Percentiles rank a stretch among this genome's conserved stretches.
Conservation (phyloP, 2,329 filamentous ascomycete species). For the Metarhizium humberi region DNA sequence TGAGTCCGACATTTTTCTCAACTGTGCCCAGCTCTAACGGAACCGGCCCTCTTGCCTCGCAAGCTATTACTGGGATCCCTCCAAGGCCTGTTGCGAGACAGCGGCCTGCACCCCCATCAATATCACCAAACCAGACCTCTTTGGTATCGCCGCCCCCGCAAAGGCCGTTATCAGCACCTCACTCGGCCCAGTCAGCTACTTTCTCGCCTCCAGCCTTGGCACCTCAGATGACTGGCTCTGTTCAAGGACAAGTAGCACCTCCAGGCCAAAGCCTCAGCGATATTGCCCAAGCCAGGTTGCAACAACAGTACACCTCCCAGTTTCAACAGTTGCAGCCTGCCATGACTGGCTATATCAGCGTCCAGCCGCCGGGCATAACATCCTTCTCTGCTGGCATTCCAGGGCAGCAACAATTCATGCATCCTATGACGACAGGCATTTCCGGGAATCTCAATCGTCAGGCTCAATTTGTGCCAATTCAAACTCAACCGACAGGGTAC, state of each 20-base stretch:
- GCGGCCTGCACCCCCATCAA: slow-evolving; percentile 61
- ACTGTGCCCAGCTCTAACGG: slow-evolving; percentile 31
- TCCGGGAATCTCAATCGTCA: slow-evolving; percentile 25
- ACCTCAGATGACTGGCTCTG: slow-evolving; percentile 70
- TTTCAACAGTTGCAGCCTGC: slow-evolving; percentile 33
- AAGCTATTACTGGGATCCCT: slow-evolving; percentile 13
- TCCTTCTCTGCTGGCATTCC: slow-evolving; percentile 25
- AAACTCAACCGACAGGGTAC: slow-evolving; percentile 58
- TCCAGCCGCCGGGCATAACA: slow-evolving; percentile 27
- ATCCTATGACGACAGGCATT: slow-evolving; percentile 40
- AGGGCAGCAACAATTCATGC: slow-evolving; percentile 27
- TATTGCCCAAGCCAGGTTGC: slow-evolving; percentile 55
- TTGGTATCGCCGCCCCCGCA: slow-evolving; percentile 67
- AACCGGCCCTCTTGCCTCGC: slow-evolving; percentile 13
- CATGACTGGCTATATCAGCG: slow-evolving; percentile 24
- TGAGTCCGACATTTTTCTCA: slow-evolving; percentile 50
- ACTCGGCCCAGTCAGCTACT: slow-evolving; percentile 63
- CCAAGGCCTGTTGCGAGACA: slow-evolving; percentile 39
- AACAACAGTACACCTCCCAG: slow-evolving; percentile 48
- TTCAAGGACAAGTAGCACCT: slow-evolving; percentile 55
- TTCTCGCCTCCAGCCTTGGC: slow-evolving; percentile 70
- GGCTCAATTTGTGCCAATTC: slow-evolving; percentile 37
- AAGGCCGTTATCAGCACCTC: slow-evolving; percentile 78
- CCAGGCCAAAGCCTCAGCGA: slow-evolving; percentile 71
- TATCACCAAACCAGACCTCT: slow-evolving; percentile 46